Evolutionary conservation across 768 basidiomycete species (phyloP).

Genomic region (Suillus placidus): DNA sequence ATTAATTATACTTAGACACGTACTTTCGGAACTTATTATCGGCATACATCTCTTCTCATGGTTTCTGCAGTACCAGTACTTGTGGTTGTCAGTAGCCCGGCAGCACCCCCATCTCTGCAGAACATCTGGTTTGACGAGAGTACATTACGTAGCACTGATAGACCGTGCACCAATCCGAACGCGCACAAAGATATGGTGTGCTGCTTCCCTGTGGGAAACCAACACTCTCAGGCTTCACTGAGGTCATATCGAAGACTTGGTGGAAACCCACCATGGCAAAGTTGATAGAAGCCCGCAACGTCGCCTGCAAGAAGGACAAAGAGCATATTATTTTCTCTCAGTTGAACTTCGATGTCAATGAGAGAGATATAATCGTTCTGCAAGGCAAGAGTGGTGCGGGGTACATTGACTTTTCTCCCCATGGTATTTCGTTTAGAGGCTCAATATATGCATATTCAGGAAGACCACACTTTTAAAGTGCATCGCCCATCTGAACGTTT

Average conservation of each 20-base stretch:
- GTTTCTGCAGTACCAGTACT: slow-evolving; percentile 1
- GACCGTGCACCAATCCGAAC: neutral
- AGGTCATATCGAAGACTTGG: neutral
- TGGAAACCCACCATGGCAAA: slow-evolving; percentile 16
- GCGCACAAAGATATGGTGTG: neutral
- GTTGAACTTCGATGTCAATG: slow-evolving; percentile 61
- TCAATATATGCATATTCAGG: slow-evolving; percentile 21
- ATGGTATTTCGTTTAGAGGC: neutral
- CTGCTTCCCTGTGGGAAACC: neutral
- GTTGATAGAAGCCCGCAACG: slow-evolving; percentile 55
- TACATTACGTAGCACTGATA: neutral
- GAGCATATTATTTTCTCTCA: slow-evolving; percentile 59
- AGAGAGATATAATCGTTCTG: slow-evolving; percentile 78
- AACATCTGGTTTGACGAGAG: neutral
- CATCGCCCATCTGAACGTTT: slow-evolving; percentile 75
- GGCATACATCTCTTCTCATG: slow-evolving; percentile 21
- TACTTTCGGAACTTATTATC: slow-evolving; percentile 23
- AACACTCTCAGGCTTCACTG: neutral
- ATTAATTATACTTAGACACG: slow-evolving; percentile 33
- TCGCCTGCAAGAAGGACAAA: slow-evolving; percentile 51
- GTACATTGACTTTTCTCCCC: slow-evolving; percentile 31
- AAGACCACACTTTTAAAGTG: slow-evolving; percentile 85
- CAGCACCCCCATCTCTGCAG: neutral
- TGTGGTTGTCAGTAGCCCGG: neutral
- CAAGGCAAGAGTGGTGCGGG: slow-evolving; percentile 82